These are phyloP conservation scores for Apophysomyces sp. DNA, from an alignment of 371 early-diverging fungal species.

Conservation along the genomic window DNA sequence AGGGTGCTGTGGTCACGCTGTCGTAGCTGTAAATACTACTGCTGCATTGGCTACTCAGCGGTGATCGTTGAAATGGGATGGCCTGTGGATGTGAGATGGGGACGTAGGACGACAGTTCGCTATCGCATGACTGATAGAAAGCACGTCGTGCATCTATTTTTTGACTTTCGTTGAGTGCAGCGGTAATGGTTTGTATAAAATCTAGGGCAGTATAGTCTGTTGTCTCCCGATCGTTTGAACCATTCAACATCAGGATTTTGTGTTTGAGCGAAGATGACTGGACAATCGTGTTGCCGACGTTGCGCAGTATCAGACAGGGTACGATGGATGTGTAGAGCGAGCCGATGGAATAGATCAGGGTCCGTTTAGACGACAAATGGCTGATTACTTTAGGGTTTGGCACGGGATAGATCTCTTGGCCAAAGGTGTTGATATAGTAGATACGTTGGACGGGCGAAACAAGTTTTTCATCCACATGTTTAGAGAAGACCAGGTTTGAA, in stretches of 20 bases:
- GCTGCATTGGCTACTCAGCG: not conserved
- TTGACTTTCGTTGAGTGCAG: slow-evolving; percentile 54
- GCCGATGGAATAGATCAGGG: slow-evolving; percentile 62
- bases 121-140: slow-evolving; percentile 18
- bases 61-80: not conserved
- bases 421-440: slow-evolving; percentile 57
- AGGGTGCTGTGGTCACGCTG: not conserved
- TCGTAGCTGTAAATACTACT: not conserved
- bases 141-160: slow-evolving; percentile 24
- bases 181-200: slow-evolving; percentile 60
- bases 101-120: slow-evolving; percentile 19
- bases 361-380: slow-evolving; percentile 42
- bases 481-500: slow-evolving; percentile 46
- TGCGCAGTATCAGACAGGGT: slow-evolving; percentile 61
- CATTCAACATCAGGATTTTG: slow-evolving; percentile 65
- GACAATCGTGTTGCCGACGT: slow-evolving; percentile 54
- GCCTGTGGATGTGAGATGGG: not conserved
- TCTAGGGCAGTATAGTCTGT: slow-evolving; percentile 60
- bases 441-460: slow-evolving; percentile 52
- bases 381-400: slow-evolving; percentile 52
- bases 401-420: slow-evolving; percentile 58
- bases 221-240: slow-evolving; percentile 64
- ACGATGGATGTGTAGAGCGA: slow-evolving; percentile 64
- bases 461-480: slow-evolving; percentile 29
- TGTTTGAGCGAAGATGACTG: slow-evolving; percentile 42